Evolutionary conservation across 768 basidiomycete species (phyloP).

Genomic region (Leccinum broughii): DNA sequence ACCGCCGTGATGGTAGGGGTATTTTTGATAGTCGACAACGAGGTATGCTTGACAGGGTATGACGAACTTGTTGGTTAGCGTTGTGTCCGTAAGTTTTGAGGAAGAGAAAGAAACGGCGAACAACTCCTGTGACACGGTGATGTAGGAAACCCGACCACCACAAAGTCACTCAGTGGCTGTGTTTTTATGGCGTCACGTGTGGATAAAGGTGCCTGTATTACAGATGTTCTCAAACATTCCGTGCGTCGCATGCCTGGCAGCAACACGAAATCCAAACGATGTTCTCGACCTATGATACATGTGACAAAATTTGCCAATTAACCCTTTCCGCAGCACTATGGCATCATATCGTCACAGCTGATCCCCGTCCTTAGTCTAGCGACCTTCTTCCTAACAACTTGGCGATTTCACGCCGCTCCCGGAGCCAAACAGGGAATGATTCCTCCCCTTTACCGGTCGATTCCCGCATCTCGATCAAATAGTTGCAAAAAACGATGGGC

Average conservation of each 20-base stretch:
- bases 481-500: conserved; percentile 93
- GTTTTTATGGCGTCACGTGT: conserved; percentile 23
- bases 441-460: conserved; percentile 39
- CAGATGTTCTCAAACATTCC: not conserved
- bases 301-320: no score
- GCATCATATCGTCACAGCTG: not conserved
- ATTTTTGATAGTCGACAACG: conserved; percentile 1
- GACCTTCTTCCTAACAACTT: conserved; percentile 67
- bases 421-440: conserved; percentile 82
- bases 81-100: not conserved
- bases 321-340: not conserved
- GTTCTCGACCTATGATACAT: not conserved
- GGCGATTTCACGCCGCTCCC: conserved; percentile 81
- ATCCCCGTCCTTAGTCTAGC: conserved; percentile 50
- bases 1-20: conserved; percentile 11
- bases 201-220: not conserved
- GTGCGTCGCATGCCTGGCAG: not conserved
- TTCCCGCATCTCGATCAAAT: conserved; percentile 71
- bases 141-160: conserved; percentile 19
- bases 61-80: not conserved
- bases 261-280: not conserved
- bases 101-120: not conserved
- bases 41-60: not conserved
- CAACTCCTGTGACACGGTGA: not conserved
- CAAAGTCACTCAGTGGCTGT: conserved; percentile 18